phyloP scores from a whole-genome alignment of 768 basidiomycete species.

The Paxillus involutus region DNA sequence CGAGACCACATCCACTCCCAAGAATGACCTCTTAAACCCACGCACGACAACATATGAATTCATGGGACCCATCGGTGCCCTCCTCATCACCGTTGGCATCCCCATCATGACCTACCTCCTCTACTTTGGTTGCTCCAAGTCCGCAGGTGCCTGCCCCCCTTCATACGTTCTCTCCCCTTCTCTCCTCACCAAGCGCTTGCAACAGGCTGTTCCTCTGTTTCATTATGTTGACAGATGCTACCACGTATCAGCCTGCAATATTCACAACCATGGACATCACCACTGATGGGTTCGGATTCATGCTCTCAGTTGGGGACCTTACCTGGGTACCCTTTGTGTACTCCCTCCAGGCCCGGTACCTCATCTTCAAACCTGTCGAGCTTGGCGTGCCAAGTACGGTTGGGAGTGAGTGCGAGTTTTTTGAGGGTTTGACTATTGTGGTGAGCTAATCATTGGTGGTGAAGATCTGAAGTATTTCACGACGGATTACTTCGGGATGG shows the following conservation, averaged over 20 bases:
- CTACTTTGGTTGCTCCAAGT: too few relatives aligned
- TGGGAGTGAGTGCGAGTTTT: conserved; percentile 45
- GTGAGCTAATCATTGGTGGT: background rate
- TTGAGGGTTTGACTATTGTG: background rate
- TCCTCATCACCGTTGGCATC: too few relatives aligned
- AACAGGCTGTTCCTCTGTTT: conserved; percentile 29
- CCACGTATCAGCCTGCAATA: conserved; percentile 63
- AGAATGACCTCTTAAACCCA: too few relatives aligned
- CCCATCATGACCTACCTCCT: too few relatives aligned
- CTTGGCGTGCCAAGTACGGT: conserved; percentile 59
- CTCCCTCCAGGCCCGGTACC: conserved; percentile 89
- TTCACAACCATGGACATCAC: conserved; percentile 98
- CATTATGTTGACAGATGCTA: background rate
- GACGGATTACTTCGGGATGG: conserved; percentile 94
- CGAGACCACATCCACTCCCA: too few relatives aligned
- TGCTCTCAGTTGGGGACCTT: conserved; percentile 93
- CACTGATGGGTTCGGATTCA: conserved; percentile 97
- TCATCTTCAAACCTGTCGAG: conserved; percentile 85
- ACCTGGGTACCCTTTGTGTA: conserved; percentile 95
- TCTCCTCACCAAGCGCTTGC: conserved; percentile 35
- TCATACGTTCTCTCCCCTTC: conserved; percentile 36
- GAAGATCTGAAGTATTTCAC: conserved; percentile 76
- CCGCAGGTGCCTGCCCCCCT: too few relatives aligned
- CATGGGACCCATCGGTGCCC: too few relatives aligned
- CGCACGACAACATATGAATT: too few relatives aligned